These are phyloP conservation scores for Kwoniella dejecticola DNA, from an alignment of 768 basidiomycete genomes.

Conservation along the genomic window DNA sequence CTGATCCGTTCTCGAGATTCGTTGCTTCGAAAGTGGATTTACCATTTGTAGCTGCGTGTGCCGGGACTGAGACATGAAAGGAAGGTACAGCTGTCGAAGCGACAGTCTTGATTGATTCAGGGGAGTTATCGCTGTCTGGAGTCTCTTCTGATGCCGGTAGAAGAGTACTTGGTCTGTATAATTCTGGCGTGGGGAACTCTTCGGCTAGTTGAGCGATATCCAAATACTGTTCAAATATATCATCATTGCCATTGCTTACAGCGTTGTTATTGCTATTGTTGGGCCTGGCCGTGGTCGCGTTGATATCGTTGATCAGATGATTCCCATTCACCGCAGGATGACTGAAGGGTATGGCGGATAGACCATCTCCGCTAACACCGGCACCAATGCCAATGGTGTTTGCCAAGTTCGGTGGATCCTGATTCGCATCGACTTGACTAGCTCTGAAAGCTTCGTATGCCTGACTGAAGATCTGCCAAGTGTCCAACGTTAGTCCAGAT, in stretches of 20 bases:
- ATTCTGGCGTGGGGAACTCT: conserved; percentile 36
- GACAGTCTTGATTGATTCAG: conserved; percentile 41
- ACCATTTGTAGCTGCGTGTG: too few species aligned
- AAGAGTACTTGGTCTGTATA: not conserved
- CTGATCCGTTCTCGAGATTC: too few species aligned
- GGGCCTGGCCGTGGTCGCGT: not conserved
- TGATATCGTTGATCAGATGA: not conserved
- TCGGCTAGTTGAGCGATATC: conserved; percentile 28
- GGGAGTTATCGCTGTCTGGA: conserved; percentile 28
- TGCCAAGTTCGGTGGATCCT: not conserved
- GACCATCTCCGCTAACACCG: too few species aligned
- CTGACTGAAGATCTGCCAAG: conserved; percentile 17
- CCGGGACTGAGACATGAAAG: too few species aligned
- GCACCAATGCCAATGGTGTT: too few species aligned
- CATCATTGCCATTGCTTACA: conserved; percentile 10
- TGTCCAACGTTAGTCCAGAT: conserved; percentile 1
- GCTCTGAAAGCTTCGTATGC: conserved; percentile 18
- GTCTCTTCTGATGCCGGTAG: not conserved
- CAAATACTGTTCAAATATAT: conserved; percentile 38
- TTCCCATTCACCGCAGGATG: not conserved
- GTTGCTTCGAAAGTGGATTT: too few species aligned
- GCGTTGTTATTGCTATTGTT: not conserved
- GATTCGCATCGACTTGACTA: conserved; percentile 6
- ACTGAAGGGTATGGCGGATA: not conserved
- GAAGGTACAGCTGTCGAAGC: conserved; percentile 22